phyloP scores from a whole-genome alignment of 805 yeast genomes.

The Priceomyces haplophilus region DNA sequence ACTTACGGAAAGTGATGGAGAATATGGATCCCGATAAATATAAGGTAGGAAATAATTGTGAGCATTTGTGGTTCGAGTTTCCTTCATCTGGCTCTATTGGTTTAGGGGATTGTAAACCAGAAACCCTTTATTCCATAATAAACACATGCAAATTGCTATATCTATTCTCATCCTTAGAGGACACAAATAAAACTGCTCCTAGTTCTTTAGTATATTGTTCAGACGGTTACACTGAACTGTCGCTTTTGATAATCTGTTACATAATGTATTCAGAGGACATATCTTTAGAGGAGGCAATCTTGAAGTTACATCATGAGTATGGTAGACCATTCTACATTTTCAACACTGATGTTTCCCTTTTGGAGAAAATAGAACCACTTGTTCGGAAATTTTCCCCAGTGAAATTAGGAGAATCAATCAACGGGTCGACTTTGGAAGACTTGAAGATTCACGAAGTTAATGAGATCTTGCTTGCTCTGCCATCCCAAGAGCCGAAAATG shows the following conservation, averaged over 20 bases:
- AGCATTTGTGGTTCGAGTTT: conserved; percentile 46
- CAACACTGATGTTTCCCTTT: conserved; percentile 65
- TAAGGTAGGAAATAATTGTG: conserved; percentile 14
- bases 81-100: conserved; percentile 87
- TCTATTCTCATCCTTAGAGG: conserved; percentile 27
- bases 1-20: conserved; percentile 35
- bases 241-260: conserved; percentile 69
- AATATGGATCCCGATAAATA: conserved; percentile 28
- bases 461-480: conserved; percentile 28
- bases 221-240: conserved; percentile 91
- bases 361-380: conserved; percentile 62
- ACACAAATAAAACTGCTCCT: conserved; percentile 30
- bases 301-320: conserved; percentile 57
- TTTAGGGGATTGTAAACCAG: conserved; percentile 63
- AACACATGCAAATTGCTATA: conserved; percentile 69
- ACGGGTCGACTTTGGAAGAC: conserved; percentile 32
- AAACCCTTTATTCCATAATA: conserved; percentile 60
- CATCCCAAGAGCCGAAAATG: conserved; percentile 7
- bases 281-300: conserved; percentile 60
- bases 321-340: conserved; percentile 84
- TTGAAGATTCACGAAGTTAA: conserved; percentile 30
- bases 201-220: conserved; percentile 68
- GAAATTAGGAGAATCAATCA: conserved; percentile 10
- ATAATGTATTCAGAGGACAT: conserved; percentile 65
- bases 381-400: conserved; percentile 60